Percentiles rank a stretch among this genome's conserved stretches.
Evolutionary conservation across 352 stramenopile genomes (phyloP).

Genomic region (Pseudoperonospora humuli): DNA sequence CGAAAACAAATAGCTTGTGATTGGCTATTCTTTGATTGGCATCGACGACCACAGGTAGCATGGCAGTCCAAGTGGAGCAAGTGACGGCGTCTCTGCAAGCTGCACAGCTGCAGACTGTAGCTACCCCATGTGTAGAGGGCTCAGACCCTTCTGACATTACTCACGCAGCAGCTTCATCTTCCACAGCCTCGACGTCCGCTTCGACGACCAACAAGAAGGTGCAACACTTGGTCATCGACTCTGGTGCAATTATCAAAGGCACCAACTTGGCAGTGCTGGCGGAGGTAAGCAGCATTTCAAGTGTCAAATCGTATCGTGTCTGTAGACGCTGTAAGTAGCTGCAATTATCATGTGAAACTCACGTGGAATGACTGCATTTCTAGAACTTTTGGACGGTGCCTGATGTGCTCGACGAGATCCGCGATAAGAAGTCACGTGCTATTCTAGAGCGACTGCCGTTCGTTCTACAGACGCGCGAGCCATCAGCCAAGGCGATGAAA

Average conservation of each 20-base stretch:
- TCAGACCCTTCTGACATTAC: not conserved
- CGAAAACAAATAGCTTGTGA: too few relatives aligned
- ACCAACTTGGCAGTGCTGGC: constrained; percentile 66
- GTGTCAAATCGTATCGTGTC: not conserved
- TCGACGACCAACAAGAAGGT: constrained; percentile 51
- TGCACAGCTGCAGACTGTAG: constrained; percentile 7
- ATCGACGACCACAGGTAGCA: constrained; percentile 18
- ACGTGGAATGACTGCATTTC: too few relatives aligned
- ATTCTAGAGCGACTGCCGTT: constrained; percentile 71
- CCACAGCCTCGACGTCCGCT: not conserved
- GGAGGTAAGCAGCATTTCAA: constrained; percentile 29
- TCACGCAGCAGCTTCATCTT: constrained; percentile 6
- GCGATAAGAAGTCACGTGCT: constrained; percentile 64
- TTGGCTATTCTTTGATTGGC: constrained; percentile 56
- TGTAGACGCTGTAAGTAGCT: not conserved
- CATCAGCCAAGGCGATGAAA: constrained; percentile 68
- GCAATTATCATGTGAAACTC: constrained; percentile 5
- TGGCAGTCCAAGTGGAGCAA: constrained; percentile 20
- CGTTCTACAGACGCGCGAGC: constrained; percentile 68
- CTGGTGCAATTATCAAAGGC: constrained; percentile 83
- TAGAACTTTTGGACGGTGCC: constrained; percentile 83
- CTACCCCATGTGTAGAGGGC: not conserved
- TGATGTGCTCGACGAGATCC: constrained; percentile 80
- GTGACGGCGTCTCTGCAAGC: constrained; percentile 14
- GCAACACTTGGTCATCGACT: constrained; percentile 75